Conservation (phyloP, 2,329 filamentous ascomycete genomes). For the Sphaceloma murrayae region DNA sequence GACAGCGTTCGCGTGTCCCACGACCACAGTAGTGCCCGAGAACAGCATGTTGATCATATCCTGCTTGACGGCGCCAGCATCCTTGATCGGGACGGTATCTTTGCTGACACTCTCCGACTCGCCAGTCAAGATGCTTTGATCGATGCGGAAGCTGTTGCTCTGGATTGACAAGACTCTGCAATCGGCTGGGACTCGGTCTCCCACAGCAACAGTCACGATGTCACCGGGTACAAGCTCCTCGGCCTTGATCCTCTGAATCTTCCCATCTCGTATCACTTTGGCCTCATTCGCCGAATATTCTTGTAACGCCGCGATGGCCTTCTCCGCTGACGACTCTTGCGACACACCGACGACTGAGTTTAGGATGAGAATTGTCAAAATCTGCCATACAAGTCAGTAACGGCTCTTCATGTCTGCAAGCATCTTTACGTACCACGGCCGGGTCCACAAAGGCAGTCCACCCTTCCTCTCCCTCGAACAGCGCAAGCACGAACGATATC, state of each 20-base stretch:
- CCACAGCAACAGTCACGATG: slow-evolving; percentile 76
- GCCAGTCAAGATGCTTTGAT: slow-evolving; percentile 93
- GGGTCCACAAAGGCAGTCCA: slow-evolving; percentile 98
- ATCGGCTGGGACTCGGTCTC: slow-evolving; percentile 88
- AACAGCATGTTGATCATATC: slow-evolving; percentile 98
- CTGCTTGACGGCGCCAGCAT: slow-evolving; percentile 84
- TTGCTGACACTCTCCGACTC: slow-evolving; percentile 97
- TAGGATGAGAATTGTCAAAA: slow-evolving; percentile 90
- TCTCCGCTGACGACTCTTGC: slow-evolving; percentile 96
- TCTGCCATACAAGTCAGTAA: slow-evolving; percentile 46
- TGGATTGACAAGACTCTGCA: slow-evolving; percentile 83
- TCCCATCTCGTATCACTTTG: slow-evolving; percentile 80
- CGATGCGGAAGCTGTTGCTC: slow-evolving; percentile 94
- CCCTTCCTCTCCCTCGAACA: slow-evolving; percentile 86
- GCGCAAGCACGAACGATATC: slow-evolving; percentile 83
- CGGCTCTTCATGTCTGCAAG: not conserved
- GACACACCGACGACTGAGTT: slow-evolving; percentile 97
- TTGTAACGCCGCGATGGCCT: slow-evolving; percentile 93
- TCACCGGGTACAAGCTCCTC: slow-evolving; percentile 95
- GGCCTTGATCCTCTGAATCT: slow-evolving; percentile 76
- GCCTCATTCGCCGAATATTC: slow-evolving; percentile 99
- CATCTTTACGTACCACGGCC: slow-evolving; percentile 61
- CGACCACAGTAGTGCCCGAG: slow-evolving; percentile 94
- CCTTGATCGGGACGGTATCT: slow-evolving; percentile 58
- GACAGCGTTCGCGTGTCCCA: slow-evolving; percentile 80